Evolutionary conservation across 164 flowering plant genomes (phyloP), one percentile per base, ranked within the genome.

Genomic region (Protea cynaroides): DNA sequence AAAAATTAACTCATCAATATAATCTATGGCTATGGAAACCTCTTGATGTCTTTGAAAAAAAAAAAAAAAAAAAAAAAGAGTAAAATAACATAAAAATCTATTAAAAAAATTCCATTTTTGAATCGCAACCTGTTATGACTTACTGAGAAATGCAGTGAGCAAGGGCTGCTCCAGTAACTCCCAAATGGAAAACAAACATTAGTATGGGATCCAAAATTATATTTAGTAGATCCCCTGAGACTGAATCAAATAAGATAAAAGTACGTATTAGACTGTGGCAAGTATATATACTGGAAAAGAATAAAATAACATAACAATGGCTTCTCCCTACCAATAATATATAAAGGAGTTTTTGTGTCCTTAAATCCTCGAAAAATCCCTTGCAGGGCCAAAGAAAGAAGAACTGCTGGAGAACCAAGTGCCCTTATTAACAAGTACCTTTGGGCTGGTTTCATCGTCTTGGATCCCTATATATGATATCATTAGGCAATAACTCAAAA

Each of bases 81-180:
- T n/a, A n/a, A n/a, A n/a, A n/a, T n/a, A n/a, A n/a, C n/a, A n/a
- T n/a, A n/a, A n/a, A n/a, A n/a, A n/a, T n/a, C n/a, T n/a, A n/a
- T n/a, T n/a, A n/a, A n/a, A n/a, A n/a, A n/a, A n/a, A n/a, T n/a
- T n/a, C n/a, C n/a, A n/a, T n/a, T n/a, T 52, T 36, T 21, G 14
- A 40, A 19, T 8, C 49, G 8, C n/a, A 52, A 50, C 21, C 34
- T 46, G 23, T 25, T 18, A 22, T 18, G 36, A 77, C 97, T 80
- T 82, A 95, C 99, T 95, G 99, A 67, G 99, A 92, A 59, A 87
- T 64, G 52, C 92, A 93, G 77, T 95, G 99, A 0, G 99, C 96
- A 73, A 95, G 82, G 69, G 99, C 98, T 18, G 99, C 99, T 69
- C 99, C 99, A 63, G 81, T 74, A 56, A 95, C 92, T 4, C 97